A percentile compares a stretch with the other conserved stretches of the same genome.
Conservation (phyloP, 2,329 filamentous ascomycete species). For the Thelonectria olida region DNA sequence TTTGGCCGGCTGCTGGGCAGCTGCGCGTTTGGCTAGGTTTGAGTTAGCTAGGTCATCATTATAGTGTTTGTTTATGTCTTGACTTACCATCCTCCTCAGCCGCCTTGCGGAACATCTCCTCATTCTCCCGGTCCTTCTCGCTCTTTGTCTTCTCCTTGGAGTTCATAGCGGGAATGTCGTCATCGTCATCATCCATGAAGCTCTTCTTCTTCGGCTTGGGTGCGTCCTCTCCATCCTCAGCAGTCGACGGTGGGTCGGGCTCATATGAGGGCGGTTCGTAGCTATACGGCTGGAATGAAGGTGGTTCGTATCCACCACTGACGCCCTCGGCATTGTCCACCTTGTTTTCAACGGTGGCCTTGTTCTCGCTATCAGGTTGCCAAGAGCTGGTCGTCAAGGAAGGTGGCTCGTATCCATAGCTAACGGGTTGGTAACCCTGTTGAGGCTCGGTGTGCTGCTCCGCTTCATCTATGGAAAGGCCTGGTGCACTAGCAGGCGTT, state of each 20-base stretch:
- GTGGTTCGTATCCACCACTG: constrained; percentile 66
- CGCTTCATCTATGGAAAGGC: neutral
- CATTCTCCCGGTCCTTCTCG: constrained; percentile 80
- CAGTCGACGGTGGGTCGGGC: constrained; percentile 54
- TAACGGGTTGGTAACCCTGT: constrained; percentile 55
- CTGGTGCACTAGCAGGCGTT: constrained; percentile 34
- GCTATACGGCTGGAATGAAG: constrained; percentile 67
- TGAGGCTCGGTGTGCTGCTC: constrained; percentile 30
- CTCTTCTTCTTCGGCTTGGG: constrained; percentile 77
- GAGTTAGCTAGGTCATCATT: constrained; percentile 23
- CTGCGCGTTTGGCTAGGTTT: constrained; percentile 67
- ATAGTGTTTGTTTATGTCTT: too few species aligned
- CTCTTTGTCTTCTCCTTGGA: constrained; percentile 68
- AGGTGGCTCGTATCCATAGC: constrained; percentile 63
- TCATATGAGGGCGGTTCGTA: constrained; percentile 69
- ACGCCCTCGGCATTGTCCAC: constrained; percentile 38
- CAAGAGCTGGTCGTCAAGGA: constrained; percentile 42
- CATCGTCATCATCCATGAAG: constrained; percentile 85
- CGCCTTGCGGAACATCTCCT: constrained; percentile 85
- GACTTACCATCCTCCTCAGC: constrained; percentile 77
- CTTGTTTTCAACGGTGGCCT: constrained; percentile 7
- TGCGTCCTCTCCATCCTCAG: constrained; percentile 55
- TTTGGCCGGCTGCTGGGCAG: constrained; percentile 58
- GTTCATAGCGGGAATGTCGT: constrained; percentile 66
- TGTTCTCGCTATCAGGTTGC: constrained; percentile 11